A percentile compares a stretch with the other conserved stretches of the same genome.
These are phyloP conservation scores for Syzygium aqueum DNA, from an alignment of 345 rosid genomes.

Conservation along the genomic window DNA sequence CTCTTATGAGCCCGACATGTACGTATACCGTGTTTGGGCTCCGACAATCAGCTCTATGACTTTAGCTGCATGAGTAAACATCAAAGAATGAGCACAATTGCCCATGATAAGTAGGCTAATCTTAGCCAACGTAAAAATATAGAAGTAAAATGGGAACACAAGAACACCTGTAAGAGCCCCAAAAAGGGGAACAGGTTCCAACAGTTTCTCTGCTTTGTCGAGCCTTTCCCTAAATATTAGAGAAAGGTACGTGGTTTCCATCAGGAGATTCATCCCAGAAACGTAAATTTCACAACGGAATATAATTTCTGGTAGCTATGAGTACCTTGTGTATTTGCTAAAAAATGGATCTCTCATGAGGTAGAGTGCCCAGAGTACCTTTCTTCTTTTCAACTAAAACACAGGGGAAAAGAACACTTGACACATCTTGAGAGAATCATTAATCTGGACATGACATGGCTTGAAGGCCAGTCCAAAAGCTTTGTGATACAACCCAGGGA, in stretches of 20 bases:
- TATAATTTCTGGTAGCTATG: not conserved
- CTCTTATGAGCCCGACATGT: conserved; percentile 82
- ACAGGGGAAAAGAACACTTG: not conserved
- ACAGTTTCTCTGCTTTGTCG: conserved; percentile 43
- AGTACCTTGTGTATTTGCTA: conserved; percentile 70
- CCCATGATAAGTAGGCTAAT: not conserved
- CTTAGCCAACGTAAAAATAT: not conserved
- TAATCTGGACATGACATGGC: not conserved
- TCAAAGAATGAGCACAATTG: not conserved
- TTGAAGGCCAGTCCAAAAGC: not conserved
- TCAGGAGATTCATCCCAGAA: not conserved
- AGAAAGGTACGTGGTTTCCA: not conserved
- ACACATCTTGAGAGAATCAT: not conserved
- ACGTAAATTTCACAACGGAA: not conserved
- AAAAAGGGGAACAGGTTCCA: conserved; percentile 63
- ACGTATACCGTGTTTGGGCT: conserved; percentile 84
- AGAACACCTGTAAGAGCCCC: conserved; percentile 62
- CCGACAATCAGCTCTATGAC: conserved; percentile 77
- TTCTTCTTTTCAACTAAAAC: conserved; percentile 68
- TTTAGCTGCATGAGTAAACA: conserved; percentile 39
- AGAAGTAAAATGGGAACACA: not conserved
- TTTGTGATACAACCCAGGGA: not conserved
- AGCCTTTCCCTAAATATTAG: conserved; percentile 52
- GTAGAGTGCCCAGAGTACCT: conserved; percentile 84
- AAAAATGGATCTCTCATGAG: conserved; percentile 97